These are phyloP conservation scores for Candida easanensis DNA, from an alignment of 805 yeast species.

Conservation along the genomic window DNA sequence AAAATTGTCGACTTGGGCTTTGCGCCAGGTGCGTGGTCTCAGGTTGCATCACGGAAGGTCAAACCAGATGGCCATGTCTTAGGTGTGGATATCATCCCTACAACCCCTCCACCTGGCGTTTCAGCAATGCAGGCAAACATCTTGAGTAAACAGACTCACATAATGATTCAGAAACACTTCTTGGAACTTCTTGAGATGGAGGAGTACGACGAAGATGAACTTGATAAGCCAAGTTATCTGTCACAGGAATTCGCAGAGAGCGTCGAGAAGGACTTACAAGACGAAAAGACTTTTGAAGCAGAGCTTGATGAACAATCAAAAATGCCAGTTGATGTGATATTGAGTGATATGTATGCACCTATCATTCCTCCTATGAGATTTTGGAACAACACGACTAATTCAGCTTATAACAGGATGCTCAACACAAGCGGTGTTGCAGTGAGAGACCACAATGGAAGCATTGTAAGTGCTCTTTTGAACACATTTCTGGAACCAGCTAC, in stretches of 20 bases:
- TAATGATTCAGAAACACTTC: constrained; percentile 50
- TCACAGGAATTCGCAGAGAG: constrained; percentile 27
- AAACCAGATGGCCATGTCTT: constrained; percentile 52
- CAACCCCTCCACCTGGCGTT: constrained; percentile 78
- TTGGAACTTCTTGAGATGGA: constrained; percentile 3
- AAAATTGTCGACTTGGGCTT: constrained; percentile 85
- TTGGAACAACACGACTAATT: constrained; percentile 68
- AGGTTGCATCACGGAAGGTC: constrained; percentile 63
- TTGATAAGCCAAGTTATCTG: constrained; percentile 28
- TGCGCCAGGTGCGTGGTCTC: constrained; percentile 96
- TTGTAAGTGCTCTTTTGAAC: constrained; percentile 41
- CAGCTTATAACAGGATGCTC: constrained; percentile 85
- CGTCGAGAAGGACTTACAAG: constrained; percentile 10
- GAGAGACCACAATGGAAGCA: constrained; percentile 78
- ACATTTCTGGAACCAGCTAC: background rate
- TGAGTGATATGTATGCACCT: constrained; percentile 84
- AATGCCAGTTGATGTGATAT: constrained; percentile 57
- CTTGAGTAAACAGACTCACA: constrained; percentile 63
- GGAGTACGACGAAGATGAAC: constrained; percentile 11
- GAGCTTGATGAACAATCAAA: constrained; percentile 5
- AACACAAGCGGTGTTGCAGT: constrained; percentile 83
- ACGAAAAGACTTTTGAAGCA: constrained; percentile 10
- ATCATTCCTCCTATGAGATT: constrained; percentile 48
- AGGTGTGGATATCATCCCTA: constrained; percentile 81
- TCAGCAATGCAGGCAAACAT: constrained; percentile 85